Evolutionary conservation across 768 basidiomycete species (phyloP).

Genomic region (Auriscalpium vulgare): DNA sequence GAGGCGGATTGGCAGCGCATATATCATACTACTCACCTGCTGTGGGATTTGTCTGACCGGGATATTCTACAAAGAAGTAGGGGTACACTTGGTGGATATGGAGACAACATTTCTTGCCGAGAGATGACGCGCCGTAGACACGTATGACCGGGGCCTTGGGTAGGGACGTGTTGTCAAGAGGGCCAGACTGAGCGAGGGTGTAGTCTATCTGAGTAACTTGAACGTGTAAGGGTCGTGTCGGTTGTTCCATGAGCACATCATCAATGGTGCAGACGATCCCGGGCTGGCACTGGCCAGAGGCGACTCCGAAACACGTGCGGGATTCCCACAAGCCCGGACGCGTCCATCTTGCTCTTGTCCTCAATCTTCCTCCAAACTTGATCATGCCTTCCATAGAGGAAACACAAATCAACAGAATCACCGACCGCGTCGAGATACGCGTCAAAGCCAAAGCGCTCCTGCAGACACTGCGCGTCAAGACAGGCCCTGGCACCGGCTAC

Average conservation of each 20-base stretch:
- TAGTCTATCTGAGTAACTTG: constrained; percentile 59
- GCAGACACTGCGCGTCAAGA: constrained; percentile 31
- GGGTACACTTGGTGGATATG: constrained; percentile 93
- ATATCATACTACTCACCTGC: constrained; percentile 40
- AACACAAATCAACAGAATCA: constrained; percentile 8
- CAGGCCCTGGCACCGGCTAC: constrained; percentile 42
- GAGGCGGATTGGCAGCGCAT: not conserved
- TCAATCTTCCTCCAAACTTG: not conserved
- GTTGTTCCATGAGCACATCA: constrained; percentile 1
- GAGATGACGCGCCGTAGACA: constrained; percentile 78
- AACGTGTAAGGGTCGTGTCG: constrained; percentile 26
- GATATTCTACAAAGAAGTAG: constrained; percentile 87
- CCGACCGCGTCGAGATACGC: constrained; percentile 24
- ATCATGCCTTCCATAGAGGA: constrained; percentile 13
- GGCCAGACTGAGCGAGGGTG: constrained; percentile 45
- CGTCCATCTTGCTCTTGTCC: not conserved
- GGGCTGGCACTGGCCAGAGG: too few relatives aligned
- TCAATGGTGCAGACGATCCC: not conserved
- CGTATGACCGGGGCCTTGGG: constrained; percentile 72
- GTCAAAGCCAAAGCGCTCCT: constrained; percentile 27
- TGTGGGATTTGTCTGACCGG: constrained; percentile 51
- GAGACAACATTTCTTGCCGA: constrained; percentile 72
- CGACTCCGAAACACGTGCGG: too few relatives aligned
- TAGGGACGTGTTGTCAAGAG: constrained; percentile 54
- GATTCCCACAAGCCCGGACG: too few relatives aligned